Percentiles rank a stretch among this genome's conserved stretches.
Conservation (phyloP, 106 monocot species). For the Acorus gramineus region DNA sequence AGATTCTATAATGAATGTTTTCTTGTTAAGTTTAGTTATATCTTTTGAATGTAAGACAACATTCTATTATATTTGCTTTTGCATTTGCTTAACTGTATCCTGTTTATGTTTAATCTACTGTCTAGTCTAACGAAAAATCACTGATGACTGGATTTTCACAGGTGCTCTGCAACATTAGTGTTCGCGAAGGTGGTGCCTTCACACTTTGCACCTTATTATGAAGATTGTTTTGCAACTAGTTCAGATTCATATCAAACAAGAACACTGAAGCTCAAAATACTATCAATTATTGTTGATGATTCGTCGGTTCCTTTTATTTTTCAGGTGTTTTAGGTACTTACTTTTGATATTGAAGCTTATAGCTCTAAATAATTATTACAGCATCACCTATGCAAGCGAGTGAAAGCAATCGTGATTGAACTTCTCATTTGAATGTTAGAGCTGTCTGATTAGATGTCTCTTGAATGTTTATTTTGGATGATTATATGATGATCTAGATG, state of each 20-base stretch:
- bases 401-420: too few relatives aligned
- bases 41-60: background rate
- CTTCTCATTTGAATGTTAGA: too few relatives aligned
- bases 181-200: slow-evolving; percentile 70
- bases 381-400: too few relatives aligned
- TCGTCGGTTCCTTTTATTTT: slow-evolving; percentile 59
- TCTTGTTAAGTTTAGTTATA: background rate
- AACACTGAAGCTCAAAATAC: slow-evolving; percentile 81
- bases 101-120: too few relatives aligned
- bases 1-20: background rate
- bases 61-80: too few relatives aligned
- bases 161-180: slow-evolving; percentile 82
- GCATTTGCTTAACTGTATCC: too few relatives aligned
- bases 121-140: too few relatives aligned
- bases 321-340: slow-evolving; percentile 80
- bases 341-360: background rate
- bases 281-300: slow-evolving; percentile 69
- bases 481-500: too few relatives aligned
- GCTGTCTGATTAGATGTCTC: too few relatives aligned
- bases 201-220: slow-evolving; percentile 69
- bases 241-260: slow-evolving; percentile 67
- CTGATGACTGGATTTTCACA: slow-evolving; percentile 9
- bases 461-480: too few relatives aligned
- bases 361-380: too few relatives aligned
- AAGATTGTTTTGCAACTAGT: slow-evolving; percentile 71